Percentiles rank a stretch among this genome's conserved stretches.
phyloP scores from a whole-genome alignment of 352 stramenopile species.

The Phytophthora melonis region DNA sequence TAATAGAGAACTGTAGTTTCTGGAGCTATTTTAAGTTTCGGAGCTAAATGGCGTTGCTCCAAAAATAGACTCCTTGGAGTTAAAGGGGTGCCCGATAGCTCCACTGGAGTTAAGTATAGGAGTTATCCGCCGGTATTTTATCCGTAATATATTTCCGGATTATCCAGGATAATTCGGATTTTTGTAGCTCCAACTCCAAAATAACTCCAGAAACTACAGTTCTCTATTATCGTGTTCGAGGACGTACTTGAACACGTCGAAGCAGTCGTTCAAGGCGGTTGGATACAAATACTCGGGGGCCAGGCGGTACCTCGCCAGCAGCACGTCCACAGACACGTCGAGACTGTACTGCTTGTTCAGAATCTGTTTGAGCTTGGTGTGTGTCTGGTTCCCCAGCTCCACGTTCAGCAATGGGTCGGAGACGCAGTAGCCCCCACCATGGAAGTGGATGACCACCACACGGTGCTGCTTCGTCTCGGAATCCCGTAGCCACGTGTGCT shows the following conservation, averaged over 20 bases:
- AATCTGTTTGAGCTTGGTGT: conserved; percentile 24
- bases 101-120: too few species aligned
- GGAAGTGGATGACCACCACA: conserved; percentile 50
- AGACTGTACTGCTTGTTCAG: conserved; percentile 13
- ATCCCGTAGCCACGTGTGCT: conserved; percentile 50
- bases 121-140: too few species aligned
- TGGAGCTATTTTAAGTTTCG: too few species aligned
- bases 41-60: too few species aligned
- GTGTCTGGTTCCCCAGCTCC: conserved; percentile 31
- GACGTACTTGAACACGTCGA: conserved; percentile 48
- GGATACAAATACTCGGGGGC: conserved; percentile 45
- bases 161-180: too few species aligned
- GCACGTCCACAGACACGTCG: conserved; percentile 38
- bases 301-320: conserved; percentile 63
- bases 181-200: too few species aligned
- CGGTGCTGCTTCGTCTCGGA: conserved; percentile 15
- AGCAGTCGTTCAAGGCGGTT: conserved; percentile 42
- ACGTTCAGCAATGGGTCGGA: conserved; percentile 36
- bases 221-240: conserved; percentile 27
- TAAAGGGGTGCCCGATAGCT: too few species aligned
- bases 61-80: too few species aligned
- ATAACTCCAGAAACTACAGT: too few species aligned
- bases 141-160: too few species aligned
- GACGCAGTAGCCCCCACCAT: conserved; percentile 46
- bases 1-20: too few species aligned